Evolutionary conservation across 345 rosid genomes (phyloP).

Genomic region (Rhodamnia argentea): DNA sequence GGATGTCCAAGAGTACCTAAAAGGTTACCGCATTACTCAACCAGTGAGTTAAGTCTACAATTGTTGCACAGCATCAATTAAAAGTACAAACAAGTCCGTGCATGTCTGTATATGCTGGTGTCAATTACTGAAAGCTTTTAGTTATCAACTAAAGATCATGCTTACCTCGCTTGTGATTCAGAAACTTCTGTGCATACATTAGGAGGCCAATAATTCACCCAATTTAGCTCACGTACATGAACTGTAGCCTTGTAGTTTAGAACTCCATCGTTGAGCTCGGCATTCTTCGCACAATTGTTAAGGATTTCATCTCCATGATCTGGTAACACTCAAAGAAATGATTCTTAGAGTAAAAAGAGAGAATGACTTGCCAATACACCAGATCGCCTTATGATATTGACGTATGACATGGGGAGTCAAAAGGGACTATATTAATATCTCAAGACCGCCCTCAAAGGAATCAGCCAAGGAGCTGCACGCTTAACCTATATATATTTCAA

Average conservation of each 20-base stretch:
- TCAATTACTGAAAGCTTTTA: not conserved
- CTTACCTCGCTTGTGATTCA: conserved; percentile 24
- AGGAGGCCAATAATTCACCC: conserved; percentile 67
- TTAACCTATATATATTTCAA: not conserved
- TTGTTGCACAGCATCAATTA: not conserved
- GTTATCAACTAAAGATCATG: not conserved
- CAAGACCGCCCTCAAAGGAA: not conserved
- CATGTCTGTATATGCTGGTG: not conserved
- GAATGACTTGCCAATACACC: not conserved
- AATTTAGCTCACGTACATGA: conserved; percentile 69
- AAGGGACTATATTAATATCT: not conserved
- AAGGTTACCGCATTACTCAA: not conserved
- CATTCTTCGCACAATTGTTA: conserved; percentile 51
- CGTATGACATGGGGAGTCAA: not conserved
- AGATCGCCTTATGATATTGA: not conserved
- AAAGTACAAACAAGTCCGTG: not conserved
- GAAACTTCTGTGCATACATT: conserved; percentile 5
- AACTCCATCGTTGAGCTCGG: conserved; percentile 33
- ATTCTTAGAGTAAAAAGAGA: not conserved
- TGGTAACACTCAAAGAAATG: conserved; percentile 6
- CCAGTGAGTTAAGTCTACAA: not conserved
- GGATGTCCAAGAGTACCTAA: conserved; percentile 39
- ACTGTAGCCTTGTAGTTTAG: conserved; percentile 29
- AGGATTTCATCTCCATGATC: conserved; percentile 62
- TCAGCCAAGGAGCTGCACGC: not conserved